phyloP scores from a whole-genome alignment of 2,329 filamentous ascomycete genomes.

The Zarea fungicola region DNA sequence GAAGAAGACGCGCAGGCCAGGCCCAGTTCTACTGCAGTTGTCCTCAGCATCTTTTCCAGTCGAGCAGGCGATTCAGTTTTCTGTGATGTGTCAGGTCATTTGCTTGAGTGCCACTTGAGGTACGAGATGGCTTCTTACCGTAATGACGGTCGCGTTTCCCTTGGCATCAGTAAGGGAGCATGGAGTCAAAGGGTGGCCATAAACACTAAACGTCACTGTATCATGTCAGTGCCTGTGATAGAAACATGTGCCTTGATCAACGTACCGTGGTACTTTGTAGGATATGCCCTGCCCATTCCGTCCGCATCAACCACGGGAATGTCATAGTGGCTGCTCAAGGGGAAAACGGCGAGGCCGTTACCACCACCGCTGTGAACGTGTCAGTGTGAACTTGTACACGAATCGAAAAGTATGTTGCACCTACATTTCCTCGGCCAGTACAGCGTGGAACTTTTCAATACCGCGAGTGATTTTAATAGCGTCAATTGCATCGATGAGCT shows the following conservation, averaged over 20 bases:
- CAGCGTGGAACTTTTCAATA: conserved; percentile 26
- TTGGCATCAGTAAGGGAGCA: conserved; percentile 33
- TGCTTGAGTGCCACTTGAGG: too few species aligned
- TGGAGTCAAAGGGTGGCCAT: conserved; percentile 31
- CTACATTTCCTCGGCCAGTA: conserved; percentile 35
- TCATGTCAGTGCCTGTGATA: neutral
- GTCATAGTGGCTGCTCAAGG: conserved; percentile 28
- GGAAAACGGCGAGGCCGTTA: conserved; percentile 33
- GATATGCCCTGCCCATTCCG: conserved; percentile 34
- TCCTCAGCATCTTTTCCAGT: conserved; percentile 31
- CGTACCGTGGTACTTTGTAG: conserved; percentile 31
- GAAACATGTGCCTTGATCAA: too few species aligned
- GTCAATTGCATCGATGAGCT: conserved; percentile 33
- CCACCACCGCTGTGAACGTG: conserved; percentile 33
- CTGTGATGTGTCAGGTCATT: conserved; percentile 16
- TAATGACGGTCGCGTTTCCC: conserved; percentile 30
- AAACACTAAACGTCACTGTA: conserved; percentile 33
- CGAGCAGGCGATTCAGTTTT: conserved; percentile 28
- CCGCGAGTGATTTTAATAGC: conserved; percentile 28
- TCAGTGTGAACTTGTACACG: neutral
- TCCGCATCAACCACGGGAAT: conserved; percentile 33
- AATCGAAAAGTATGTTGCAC: conserved; percentile 4
- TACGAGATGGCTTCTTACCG: too few species aligned
- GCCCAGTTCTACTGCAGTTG: conserved; percentile 33
- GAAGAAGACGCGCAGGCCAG: conserved; percentile 32